Evolutionary conservation across 352 stramenopile species (phyloP).

Genomic region (Albugo laibachii): DNA sequence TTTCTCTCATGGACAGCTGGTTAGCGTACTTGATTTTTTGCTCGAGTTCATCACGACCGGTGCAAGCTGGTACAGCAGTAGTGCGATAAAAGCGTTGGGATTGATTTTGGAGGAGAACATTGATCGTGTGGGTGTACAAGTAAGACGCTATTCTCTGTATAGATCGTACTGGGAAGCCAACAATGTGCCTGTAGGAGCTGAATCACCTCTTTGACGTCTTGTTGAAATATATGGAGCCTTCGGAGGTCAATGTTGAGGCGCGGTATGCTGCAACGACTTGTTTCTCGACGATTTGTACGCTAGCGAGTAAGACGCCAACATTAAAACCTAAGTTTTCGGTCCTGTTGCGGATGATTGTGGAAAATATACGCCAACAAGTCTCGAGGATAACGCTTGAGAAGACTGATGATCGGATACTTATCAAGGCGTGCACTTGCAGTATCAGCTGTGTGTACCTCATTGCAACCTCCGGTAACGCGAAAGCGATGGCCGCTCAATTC

Average conservation of each 20-base stretch:
- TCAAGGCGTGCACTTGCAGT: slow-evolving; percentile 69
- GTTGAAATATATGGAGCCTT: slow-evolving; percentile 48
- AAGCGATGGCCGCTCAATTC: slow-evolving; percentile 37
- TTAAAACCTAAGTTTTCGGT: slow-evolving; percentile 45
- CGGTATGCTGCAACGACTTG: slow-evolving; percentile 73
- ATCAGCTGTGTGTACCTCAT: slow-evolving; percentile 79
- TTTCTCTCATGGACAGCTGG: slow-evolving; percentile 19
- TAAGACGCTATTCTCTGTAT: too few species aligned
- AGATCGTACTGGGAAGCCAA: too few species aligned
- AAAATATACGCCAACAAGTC: slow-evolving; percentile 71
- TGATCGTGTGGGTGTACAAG: slow-evolving; percentile 20
- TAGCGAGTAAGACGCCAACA: slow-evolving; percentile 42
- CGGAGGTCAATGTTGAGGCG: slow-evolving; percentile 64
- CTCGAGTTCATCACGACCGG: slow-evolving; percentile 57
- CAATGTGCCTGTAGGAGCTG: slow-evolving; percentile 12
- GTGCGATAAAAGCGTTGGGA: slow-evolving; percentile 42
- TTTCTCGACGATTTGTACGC: slow-evolving; percentile 55
- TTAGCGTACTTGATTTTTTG: slow-evolving; percentile 47
- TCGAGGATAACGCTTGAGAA: slow-evolving; percentile 29
- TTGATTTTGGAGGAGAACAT: slow-evolving; percentile 64
- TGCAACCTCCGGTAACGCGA: slow-evolving; percentile 31
- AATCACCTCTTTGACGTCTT: slow-evolving; percentile 48
- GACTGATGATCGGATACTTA: slow-evolving; percentile 44
- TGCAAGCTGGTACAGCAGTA: slow-evolving; percentile 51
- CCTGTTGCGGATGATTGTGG: slow-evolving; percentile 62